A percentile compares a stretch with the other conserved stretches of the same genome.
Conservation (phyloP, 768 basidiomycete genomes). For the Hortiboletus flavorubellus region DNA sequence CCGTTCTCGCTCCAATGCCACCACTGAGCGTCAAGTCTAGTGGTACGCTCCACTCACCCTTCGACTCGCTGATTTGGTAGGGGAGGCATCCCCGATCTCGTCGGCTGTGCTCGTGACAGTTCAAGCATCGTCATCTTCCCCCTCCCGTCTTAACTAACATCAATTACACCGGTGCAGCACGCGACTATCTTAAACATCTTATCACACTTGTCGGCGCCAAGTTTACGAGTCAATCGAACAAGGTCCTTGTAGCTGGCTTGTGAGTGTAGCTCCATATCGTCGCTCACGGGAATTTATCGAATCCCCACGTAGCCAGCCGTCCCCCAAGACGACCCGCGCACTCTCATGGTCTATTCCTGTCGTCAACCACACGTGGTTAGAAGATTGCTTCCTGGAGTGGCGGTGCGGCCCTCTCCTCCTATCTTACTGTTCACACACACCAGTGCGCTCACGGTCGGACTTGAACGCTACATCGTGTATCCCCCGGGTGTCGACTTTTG, state of each 20-base stretch:
- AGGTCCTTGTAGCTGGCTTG: slow-evolving; percentile 81
- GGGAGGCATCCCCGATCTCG: slow-evolving; percentile 55
- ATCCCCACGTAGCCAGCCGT: slow-evolving; percentile 31
- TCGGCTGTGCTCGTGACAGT: slow-evolving; percentile 49
- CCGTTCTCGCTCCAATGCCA: too few relatives aligned
- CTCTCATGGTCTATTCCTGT: slow-evolving; percentile 78
- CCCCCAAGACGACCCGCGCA: slow-evolving; percentile 68
- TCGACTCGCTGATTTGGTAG: slow-evolving; percentile 66
- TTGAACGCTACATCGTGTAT: slow-evolving; percentile 67
- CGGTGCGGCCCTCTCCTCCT: slow-evolving; percentile 21
- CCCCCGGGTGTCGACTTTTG: slow-evolving; percentile 63
- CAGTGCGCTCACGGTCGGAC: slow-evolving; percentile 53
- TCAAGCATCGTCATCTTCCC: not conserved
- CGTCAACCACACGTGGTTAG: slow-evolving; percentile 89
- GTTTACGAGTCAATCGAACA: slow-evolving; percentile 74
- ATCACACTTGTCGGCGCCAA: slow-evolving; percentile 72
- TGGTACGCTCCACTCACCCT: slow-evolving; percentile 57
- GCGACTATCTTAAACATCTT: slow-evolving; percentile 86
- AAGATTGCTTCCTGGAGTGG: slow-evolving; percentile 87
- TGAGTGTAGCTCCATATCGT: slow-evolving; percentile 38
- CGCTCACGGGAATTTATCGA: not conserved
- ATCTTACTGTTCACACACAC: not conserved
- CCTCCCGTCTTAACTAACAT: slow-evolving; percentile 34
- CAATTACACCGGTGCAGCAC: slow-evolving; percentile 82
- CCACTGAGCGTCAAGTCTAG: slow-evolving; percentile 60